A percentile compares a stretch with the other conserved stretches of the same genome.
phyloP scores from a whole-genome alignment of 768 basidiomycete species.

The Gelatoporia subvermispora region DNA sequence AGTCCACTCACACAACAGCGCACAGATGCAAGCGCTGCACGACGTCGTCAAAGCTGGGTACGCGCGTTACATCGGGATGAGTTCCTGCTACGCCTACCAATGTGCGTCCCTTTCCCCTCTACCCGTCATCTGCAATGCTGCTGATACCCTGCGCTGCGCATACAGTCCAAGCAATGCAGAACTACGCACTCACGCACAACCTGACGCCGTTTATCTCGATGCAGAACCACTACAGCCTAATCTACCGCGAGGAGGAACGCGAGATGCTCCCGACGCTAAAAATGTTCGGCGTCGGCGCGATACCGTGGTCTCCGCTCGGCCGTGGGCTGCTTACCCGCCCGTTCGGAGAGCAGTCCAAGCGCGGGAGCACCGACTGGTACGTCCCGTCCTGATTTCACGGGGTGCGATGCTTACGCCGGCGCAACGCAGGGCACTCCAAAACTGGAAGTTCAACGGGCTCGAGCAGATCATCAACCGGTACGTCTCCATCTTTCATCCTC shows the following conservation, averaged over 20 bases:
- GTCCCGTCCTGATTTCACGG: not conserved
- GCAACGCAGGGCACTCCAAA: no score
- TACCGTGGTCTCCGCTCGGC: constrained; percentile 35
- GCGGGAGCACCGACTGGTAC: constrained; percentile 18
- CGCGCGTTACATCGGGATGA: constrained; percentile 33
- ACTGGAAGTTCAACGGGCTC: no score
- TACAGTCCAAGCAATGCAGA: constrained; percentile 27
- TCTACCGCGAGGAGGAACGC: constrained; percentile 59
- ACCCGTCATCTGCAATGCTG: not conserved
- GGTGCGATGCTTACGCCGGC: no score
- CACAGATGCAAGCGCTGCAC: constrained; percentile 37
- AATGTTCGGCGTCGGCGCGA: constrained; percentile 25
- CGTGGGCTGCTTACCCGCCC: constrained; percentile 27
- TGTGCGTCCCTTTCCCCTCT: constrained; percentile 10
- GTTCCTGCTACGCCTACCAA: constrained; percentile 28
- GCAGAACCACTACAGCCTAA: constrained; percentile 54
- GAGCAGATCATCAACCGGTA: no score
- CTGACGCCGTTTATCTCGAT: constrained; percentile 56
- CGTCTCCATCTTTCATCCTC: no score
- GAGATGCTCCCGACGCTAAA: constrained; percentile 48
- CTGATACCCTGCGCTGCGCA: not conserved
- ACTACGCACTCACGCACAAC: constrained; percentile 35
- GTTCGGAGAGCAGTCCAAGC: constrained; percentile 13
- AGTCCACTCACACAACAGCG: not conserved
- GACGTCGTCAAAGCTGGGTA: constrained; percentile 38